Conservation (phyloP, 192 early-diverging fungal genomes). For the Phycomyces blakesleeanus region DNA sequence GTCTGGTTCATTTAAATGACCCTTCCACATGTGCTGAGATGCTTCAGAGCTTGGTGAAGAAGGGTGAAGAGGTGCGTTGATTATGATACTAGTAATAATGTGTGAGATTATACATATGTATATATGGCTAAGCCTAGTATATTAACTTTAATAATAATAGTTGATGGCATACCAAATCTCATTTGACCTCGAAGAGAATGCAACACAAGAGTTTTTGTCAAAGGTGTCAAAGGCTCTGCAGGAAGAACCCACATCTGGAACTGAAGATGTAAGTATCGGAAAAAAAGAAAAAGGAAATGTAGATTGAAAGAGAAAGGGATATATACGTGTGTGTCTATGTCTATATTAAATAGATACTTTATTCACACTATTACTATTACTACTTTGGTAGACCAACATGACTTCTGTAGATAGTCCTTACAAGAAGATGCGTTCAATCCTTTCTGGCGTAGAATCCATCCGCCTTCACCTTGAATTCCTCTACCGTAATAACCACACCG, state of each 20-base stretch:
- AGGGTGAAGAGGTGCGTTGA: conserved; percentile 51
- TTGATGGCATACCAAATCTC: conserved; percentile 93
- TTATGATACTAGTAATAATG: background rate
- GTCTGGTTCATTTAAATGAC: conserved; percentile 89
- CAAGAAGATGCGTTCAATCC: conserved; percentile 70
- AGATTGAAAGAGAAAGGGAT: conserved; percentile 16
- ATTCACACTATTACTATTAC: no score
- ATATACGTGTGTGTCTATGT: no score
- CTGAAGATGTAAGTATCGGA: conserved; percentile 37
- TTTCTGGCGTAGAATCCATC: conserved; percentile 88
- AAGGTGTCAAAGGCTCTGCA: conserved; percentile 69
- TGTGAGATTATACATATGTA: background rate
- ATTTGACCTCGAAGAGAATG: conserved; percentile 95
- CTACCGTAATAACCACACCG: conserved; percentile 92
- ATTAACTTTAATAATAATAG: no score
- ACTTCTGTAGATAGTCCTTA: conserved; percentile 26
- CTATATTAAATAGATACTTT: conserved; percentile 9
- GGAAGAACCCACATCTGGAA: conserved; percentile 21
- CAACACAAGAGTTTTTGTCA: conserved; percentile 93
- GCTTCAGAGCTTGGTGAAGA: conserved; percentile 61
- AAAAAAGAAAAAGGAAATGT: conserved; percentile 49
- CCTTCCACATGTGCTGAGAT: conserved; percentile 68
- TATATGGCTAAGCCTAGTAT: conserved; percentile 26
- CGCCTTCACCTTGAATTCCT: conserved; percentile 93
- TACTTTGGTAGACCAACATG: background rate